Evolutionary conservation across 2,329 filamentous ascomycete genomes (phyloP).

Genomic region (Teratosphaeria pseudoeucalypti): DNA sequence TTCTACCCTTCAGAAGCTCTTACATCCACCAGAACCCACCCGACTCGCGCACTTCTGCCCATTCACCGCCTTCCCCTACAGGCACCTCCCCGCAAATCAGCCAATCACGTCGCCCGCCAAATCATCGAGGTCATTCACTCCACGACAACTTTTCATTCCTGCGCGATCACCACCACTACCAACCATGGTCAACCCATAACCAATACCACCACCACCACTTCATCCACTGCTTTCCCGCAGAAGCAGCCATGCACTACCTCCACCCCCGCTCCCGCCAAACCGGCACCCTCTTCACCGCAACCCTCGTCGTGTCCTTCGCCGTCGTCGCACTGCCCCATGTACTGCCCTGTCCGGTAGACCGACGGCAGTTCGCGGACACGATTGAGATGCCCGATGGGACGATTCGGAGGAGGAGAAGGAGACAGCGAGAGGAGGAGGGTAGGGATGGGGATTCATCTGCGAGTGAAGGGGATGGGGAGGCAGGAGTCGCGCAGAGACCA

Average conservation of each 20-base stretch:
- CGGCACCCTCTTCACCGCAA: conserved; percentile 89
- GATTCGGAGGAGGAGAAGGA: conserved; percentile 34
- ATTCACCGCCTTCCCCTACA: background rate
- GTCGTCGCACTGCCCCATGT: conserved; percentile 86
- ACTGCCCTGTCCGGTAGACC: conserved; percentile 75
- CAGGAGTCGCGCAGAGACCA: conserved; percentile 12
- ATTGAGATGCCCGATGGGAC: conserved; percentile 21
- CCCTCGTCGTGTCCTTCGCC: conserved; percentile 77
- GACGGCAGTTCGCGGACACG: conserved; percentile 64
- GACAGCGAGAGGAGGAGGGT: conserved; percentile 10
- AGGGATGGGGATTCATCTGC: conserved; percentile 1
- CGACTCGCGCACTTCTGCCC: background rate
- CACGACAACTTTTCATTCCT: background rate
- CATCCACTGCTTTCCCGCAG: background rate
- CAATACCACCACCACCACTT: background rate
- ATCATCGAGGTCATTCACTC: background rate
- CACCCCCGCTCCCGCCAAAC: conserved; percentile 91
- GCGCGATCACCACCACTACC: background rate
- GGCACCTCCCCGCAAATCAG: background rate
- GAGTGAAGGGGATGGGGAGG: conserved; percentile 2
- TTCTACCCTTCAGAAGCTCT: background rate
- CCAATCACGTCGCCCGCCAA: background rate
- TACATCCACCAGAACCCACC: background rate
- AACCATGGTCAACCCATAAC: background rate
- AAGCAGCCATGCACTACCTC: conserved; percentile 42